Conservation (phyloP, 73 alveolate genomes). For the Tetrahymena elliotti region DNA sequence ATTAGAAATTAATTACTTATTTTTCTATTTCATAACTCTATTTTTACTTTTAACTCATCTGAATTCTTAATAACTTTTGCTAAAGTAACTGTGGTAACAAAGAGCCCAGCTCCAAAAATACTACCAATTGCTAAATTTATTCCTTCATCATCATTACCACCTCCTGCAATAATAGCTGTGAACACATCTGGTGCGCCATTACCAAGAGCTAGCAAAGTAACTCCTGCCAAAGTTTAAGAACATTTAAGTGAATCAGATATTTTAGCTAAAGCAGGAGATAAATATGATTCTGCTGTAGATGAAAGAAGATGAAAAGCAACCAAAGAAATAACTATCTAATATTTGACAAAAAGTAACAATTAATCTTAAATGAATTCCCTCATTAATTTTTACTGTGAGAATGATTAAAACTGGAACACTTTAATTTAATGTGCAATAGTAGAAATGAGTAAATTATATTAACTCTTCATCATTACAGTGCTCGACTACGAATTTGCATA, state of each 20-base stretch:
- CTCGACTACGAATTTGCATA: neutral
- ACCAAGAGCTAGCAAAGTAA: slow-evolving; percentile 93
- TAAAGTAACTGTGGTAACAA: slow-evolving; percentile 46
- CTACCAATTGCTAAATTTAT: slow-evolving; percentile 34
- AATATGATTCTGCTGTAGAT: neutral
- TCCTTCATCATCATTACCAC: slow-evolving; percentile 21
- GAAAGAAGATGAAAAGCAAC: neutral
- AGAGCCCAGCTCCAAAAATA: slow-evolving; percentile 53
- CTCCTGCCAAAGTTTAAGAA: slow-evolving; percentile 37
- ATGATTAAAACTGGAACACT: neutral
- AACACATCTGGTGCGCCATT: slow-evolving; percentile 99
- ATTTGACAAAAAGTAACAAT: too few species aligned
- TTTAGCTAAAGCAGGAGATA: neutral
- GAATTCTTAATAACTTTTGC: slow-evolving; percentile 58
- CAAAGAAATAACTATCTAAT: neutral
- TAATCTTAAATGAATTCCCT: neutral
- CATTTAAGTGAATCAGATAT: neutral
- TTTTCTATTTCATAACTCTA: slow-evolving; percentile 49
- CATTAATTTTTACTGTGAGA: neutral
- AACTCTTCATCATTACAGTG: neutral
- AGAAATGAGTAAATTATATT: neutral
- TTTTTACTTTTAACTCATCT: slow-evolving; percentile 55
- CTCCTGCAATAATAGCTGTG: slow-evolving; percentile 84
- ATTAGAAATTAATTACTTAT: neutral
- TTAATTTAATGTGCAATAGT: neutral